These are phyloP conservation scores for Fragaria ananassa DNA, from an alignment of 306 rosid species.

Conservation along the genomic window DNA sequence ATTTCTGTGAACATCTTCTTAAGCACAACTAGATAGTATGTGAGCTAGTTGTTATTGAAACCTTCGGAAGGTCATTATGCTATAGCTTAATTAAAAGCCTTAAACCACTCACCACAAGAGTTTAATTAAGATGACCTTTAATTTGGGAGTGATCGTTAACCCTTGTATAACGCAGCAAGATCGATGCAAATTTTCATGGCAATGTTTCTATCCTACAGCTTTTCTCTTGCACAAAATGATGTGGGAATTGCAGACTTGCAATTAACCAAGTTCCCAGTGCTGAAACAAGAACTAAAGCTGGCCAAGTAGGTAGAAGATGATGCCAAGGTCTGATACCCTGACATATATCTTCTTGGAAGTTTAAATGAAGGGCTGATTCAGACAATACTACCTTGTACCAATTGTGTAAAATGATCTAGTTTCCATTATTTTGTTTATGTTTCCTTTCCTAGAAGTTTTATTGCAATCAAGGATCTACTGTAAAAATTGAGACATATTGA, in stretches of 20 bases:
- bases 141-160: not conserved
- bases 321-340: not conserved
- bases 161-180: not conserved
- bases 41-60: not conserved
- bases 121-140: not conserved
- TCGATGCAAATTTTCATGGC: not conserved
- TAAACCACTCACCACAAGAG: not conserved
- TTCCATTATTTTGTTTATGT: not conserved
- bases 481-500: no score
- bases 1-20: not conserved
- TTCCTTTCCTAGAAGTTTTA: not conserved
- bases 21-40: not conserved
- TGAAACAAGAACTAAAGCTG: not conserved
- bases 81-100: not conserved
- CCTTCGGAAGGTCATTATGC: not conserved
- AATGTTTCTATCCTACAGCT: not conserved
- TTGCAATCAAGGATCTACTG: not conserved
- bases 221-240: not conserved
- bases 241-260: not conserved
- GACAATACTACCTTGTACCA: not conserved
- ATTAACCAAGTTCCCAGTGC: not conserved
- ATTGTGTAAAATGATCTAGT: not conserved
- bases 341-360: slow-evolving; percentile 7
- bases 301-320: slow-evolving; percentile 7
- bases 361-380: not conserved